Base-by-base conservation (phyloP, 2,329 filamentous ascomycete species). In the Balansia obtecta region DNA sequence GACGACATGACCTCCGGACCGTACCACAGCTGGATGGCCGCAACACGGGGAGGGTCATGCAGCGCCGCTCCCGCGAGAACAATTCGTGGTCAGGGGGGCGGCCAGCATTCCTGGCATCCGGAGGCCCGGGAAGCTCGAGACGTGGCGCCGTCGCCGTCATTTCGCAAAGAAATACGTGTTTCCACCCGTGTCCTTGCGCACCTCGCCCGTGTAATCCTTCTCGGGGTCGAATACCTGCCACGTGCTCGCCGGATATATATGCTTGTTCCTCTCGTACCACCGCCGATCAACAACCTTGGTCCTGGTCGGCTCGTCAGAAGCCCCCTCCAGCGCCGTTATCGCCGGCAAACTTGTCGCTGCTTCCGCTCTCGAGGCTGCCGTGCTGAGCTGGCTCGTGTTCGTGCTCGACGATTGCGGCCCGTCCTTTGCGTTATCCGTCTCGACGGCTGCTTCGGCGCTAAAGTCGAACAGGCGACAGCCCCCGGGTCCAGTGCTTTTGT, bases 261-360 rank as follows among this genome's bases (percentile, higher is more conserved):
- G 93, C 69, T 97, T 98, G 65, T 97, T 96, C 61, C 83, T 80
- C 71, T 96, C 89, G 65, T 96, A 98, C 93, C 93, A 98, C 53
- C 93, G 75, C 53, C 93, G 79, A 70, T 98, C 91, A 4, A 98
- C 91, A 3, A 98, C 90, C 64, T 96, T 97, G 3, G 91, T 97
- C 54, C 86, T 69, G 3, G 77, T 77, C 1, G 90, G 82, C 58
- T 97, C 90, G 54, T 93, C 86, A 40, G 74, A 67, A 27, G 75
- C 82, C 13, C 91, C 91, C 69, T 96, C 91, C 12, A 83, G 76
- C 49, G 75, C 73, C 39, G 68, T 70, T 45, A 81, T 71, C 45
- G 75, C 72, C 13, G 72, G 66, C 3, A 71, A 64, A 6, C 60
- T 56, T 51, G 64, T 67, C 41, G 63, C 60, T 3, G 69, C 63